Base-by-base conservation (phyloP, 495 filamentous ascomycete genomes). In the Schizothecium vesticola region DNA sequence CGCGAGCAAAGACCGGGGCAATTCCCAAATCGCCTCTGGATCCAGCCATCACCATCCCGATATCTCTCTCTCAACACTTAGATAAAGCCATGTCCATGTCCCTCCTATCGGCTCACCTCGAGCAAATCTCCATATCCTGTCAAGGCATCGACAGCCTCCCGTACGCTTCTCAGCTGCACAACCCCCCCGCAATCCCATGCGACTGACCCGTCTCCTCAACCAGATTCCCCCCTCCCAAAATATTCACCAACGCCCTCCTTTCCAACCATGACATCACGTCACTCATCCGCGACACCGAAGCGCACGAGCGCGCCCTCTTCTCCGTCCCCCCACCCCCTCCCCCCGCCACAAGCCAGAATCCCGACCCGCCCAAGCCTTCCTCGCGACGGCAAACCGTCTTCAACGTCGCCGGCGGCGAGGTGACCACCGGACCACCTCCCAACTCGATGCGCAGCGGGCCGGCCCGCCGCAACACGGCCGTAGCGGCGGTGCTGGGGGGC, bases 231-330 rank as follows among this genome's bases (percentile, higher is more conserved):
- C 86, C 86, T 16, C 92, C 95, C n/a, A 96, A 92, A 73, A 92
- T 94, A 74, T 99, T 98, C 80, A 96, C 94, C 70, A 97, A 96
- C 78, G 92, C 95, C 36, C 86, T 98, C 56, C 87, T 98, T 61
- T 88, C 89, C 66, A 86, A 87, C 66, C 91, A 91, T 73, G 95
- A 99, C 77, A 97, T 99, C 72, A 97, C 96, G 11, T 86, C 92
- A 12, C 78, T 99, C 16, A 97, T 99, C 72, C 91, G 95, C 66
- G 95, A 99, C 78, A 97, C 94, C 31, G 95, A 99, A 79, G 81
- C 88, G 21, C 95, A 99, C 80, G 95, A 99, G 80, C 90, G 94
- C 71, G 96, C 94, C 16, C 86, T 99, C 4, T 99, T 99, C 81
- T 93, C 94, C 43, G 88, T 96, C 10, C 92, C 93, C 7, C 87